Base-by-base conservation (phyloP, 768 basidiomycete species). In the Pulveroboletus sp. region DNA sequence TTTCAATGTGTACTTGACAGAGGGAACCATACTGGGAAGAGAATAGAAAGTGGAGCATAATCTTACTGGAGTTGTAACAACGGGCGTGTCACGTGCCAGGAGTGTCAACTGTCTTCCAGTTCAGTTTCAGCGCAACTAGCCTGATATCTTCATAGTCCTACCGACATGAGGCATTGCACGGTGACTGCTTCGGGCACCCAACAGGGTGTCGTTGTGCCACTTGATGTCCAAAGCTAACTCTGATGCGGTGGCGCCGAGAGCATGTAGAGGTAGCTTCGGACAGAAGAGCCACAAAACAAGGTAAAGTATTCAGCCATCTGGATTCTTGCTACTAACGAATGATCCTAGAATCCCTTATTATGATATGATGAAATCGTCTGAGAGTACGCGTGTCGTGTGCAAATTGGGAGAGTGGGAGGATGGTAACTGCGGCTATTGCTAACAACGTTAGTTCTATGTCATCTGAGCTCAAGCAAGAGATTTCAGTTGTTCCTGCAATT, bases 131-230 rank as follows among this genome's bases (percentile, higher is more conserved):
- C 21, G 21, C 21, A 21, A 21, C 21, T 21, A 2, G 21, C 21
- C 32, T 59, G 31, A 63, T 3, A 4, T 42, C 15, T 9, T 41
- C 17, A 7, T 18, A 62, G 62, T 18, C 27, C 30, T 33, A 24
- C 35, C 21, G 39, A 30, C 9, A 7, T 38, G 7, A 43, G 17
- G 2, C 7, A 46, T 46, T 51, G 37, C 17, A 28, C 33, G 21
- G 33, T 15, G 17, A 3, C 42, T 21, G 15, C 15, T 6, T 26
- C 52, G 26, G 37, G 18, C 11, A 2, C 35, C 3, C 32, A n/a
- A 17, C 47, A 10, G 8, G 47, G 38, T 63, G 65, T 41, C 47
- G 47, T n/a, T n/a, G n/a, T n/a, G n/a, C n/a, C 52, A 57, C 21
- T 26, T 63, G 44, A 27, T 28, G 26, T 14, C 39, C 1, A 35